Conservation (phyloP, 2,329 filamentous ascomycete genomes). For the Penicillium sp. region DNA sequence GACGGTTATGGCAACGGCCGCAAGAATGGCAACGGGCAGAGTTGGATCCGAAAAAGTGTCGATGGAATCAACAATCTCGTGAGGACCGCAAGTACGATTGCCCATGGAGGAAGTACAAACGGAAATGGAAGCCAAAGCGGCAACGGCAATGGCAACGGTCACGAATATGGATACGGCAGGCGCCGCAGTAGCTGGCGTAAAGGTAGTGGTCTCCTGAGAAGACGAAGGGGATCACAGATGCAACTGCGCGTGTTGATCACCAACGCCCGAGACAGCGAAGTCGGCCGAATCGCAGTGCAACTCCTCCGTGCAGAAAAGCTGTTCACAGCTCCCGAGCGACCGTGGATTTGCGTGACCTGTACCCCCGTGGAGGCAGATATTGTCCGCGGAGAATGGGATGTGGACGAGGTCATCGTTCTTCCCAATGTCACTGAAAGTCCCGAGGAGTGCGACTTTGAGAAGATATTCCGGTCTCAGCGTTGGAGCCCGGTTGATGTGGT, state of each 20-base stretch:
- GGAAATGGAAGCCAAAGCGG: conserved; percentile 1
- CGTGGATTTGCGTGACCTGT: conserved; percentile 45
- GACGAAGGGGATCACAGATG: conserved; percentile 9
- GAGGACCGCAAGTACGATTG: background rate
- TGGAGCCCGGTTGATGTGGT: conserved; percentile 45
- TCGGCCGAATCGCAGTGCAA: conserved; percentile 42
- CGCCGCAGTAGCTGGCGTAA: background rate
- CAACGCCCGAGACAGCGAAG: conserved; percentile 40
- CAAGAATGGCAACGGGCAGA: conserved; percentile 5
- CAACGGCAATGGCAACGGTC: conserved; percentile 10
- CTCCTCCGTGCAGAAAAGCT: conserved; percentile 39
- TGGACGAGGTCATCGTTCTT: conserved; percentile 39
- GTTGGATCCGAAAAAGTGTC: conserved; percentile 4
- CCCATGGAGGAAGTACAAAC: conserved; percentile 8
- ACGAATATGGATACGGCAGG: background rate
- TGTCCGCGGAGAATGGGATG: conserved; percentile 32
- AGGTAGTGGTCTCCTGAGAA: background rate
- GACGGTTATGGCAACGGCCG: conserved; percentile 1
- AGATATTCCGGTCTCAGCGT: conserved; percentile 32
- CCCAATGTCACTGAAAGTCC: conserved; percentile 25
- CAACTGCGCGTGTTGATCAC: conserved; percentile 42
- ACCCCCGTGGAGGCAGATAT: conserved; percentile 29
- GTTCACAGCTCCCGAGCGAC: conserved; percentile 29
- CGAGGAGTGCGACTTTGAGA: conserved; percentile 33
- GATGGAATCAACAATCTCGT: conserved; percentile 4